A percentile compares a stretch with the other conserved stretches of the same genome.
phyloP scores from a whole-genome alignment of 192 early-diverging fungal species.

The Gamsiella multidivaricata region DNA sequence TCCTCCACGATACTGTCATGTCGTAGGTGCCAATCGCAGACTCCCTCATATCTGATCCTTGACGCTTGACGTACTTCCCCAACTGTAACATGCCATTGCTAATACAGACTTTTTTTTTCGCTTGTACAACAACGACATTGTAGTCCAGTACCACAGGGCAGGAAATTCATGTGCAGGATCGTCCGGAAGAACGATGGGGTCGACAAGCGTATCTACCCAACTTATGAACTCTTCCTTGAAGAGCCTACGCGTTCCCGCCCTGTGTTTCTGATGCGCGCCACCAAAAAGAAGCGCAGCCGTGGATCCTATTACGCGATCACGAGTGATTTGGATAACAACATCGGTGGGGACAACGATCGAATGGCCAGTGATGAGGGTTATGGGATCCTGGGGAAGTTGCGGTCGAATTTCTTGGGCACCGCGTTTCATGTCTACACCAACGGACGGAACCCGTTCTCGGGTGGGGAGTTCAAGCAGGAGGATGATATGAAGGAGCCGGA shows the following conservation, averaged over 20 bases:
- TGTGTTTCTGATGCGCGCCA: constrained; percentile 73
- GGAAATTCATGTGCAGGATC: constrained; percentile 76
- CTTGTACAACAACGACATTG: no score
- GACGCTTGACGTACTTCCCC: neutral
- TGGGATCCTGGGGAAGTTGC: constrained; percentile 39
- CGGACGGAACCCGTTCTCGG: constrained; percentile 56
- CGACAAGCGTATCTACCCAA: constrained; percentile 72
- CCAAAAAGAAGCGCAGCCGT: constrained; percentile 74
- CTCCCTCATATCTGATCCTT: neutral
- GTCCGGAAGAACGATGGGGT: constrained; percentile 67
- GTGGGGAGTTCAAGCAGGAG: constrained; percentile 30
- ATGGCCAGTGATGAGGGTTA: constrained; percentile 34
- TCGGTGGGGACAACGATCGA: constrained; percentile 18
- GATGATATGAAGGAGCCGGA: neutral
- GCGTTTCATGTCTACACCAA: constrained; percentile 81
- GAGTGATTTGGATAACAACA: constrained; percentile 31
- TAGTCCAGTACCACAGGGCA: constrained; percentile 76
- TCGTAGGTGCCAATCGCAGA: constrained; percentile 30
- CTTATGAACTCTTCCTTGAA: constrained; percentile 78
- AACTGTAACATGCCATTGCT: no score
- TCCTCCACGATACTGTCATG: constrained; percentile 44
- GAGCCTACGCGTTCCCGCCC: constrained; percentile 50
- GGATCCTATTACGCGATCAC: constrained; percentile 74
- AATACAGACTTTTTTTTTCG: no score
- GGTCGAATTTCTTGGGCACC: constrained; percentile 90